Evolutionary conservation across 768 basidiomycete genomes (phyloP), one percentile per base, ranked within the genome.

Genomic region (Kwoniella bestiolae): DNA sequence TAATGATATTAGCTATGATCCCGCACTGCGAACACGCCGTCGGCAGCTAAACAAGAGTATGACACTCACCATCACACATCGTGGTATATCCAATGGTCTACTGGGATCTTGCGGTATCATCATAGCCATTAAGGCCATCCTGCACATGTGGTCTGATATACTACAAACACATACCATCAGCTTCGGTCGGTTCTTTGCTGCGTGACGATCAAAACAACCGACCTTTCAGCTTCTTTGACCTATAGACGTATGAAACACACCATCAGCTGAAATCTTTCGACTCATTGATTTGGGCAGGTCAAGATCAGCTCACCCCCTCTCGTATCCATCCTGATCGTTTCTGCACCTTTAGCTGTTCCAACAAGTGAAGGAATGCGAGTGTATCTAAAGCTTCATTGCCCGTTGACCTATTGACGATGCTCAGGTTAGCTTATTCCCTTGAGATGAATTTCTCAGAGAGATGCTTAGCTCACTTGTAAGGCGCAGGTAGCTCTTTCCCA

Each of bases 241-340:
- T 94, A 77, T 38, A 8, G 12, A 38, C 35, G 12, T 12, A 35
- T 6, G 12, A 41, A 28, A 18, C 25, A 7, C 18, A 12, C 18
- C 44, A 52, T 55, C 0, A 55, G 52, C 52, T 55, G 9, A 16
- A 32, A 4, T 4, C 31, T 21, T 32, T 8, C 14, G 52, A 14
- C 1, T 18, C 6, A 28, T 26, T 28, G n/a, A 25, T 3, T 12
- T n/a, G 18, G 67, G 59, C 34, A 69, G 26, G 61, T 66, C 45
- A 38, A 69, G 26, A 63, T 66, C 45, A 55, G 26, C 85, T 63
- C 69, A 91, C 91, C 47, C 90, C 86, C 73, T 92, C 86, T 70
- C 94, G 85, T 32, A 94, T 86, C 95, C 94, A 99, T 67, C 95
- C 95, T 0, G 94, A 96, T 8, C 95, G 86, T 79, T 94, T 95